Percentiles rank a stretch among this genome's conserved stretches.
phyloP scores from a whole-genome alignment of 2,329 filamentous ascomycete species.

The Trichophyton verrucosum region DNA sequence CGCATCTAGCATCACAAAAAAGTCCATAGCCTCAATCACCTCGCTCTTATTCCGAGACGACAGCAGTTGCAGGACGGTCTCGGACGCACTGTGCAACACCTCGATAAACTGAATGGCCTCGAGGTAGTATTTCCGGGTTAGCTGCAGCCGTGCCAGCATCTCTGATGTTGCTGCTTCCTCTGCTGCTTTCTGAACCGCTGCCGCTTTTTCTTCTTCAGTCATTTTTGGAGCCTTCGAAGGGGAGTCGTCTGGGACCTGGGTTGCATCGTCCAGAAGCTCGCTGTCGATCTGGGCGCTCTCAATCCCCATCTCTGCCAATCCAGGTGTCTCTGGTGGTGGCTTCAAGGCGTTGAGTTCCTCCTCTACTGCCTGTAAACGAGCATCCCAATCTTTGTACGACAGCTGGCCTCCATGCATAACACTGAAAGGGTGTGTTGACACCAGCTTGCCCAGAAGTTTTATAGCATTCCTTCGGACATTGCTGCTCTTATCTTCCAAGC shows the following conservation, averaged over 20 bases:
- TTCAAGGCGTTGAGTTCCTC: constrained; percentile 68
- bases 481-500: constrained; percentile 94
- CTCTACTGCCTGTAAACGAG: constrained; percentile 69
- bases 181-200: constrained; percentile 62
- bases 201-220: constrained; percentile 66
- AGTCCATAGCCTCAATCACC: constrained; percentile 98
- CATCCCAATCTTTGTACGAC: constrained; percentile 72
- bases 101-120: constrained; percentile 91
- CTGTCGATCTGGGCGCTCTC: constrained; percentile 61
- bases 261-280: constrained; percentile 75
- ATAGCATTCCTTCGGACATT: constrained; percentile 93
- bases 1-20: constrained; percentile 86
- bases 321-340: constrained; percentile 61
- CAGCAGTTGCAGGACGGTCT: constrained; percentile 71
- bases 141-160: constrained; percentile 71
- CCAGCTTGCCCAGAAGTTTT: constrained; percentile 73
- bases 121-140: constrained; percentile 82
- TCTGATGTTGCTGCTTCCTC: constrained; percentile 83
- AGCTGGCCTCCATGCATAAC: constrained; percentile 83
- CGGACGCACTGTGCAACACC: constrained; percentile 70
- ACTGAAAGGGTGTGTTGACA: constrained; percentile 89
- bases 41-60: constrained; percentile 96
- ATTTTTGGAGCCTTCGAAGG: constrained; percentile 54
- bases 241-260: constrained; percentile 56
- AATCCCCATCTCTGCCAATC: constrained; percentile 52